Base-by-base conservation (phyloP, 371 early-diverging fungal genomes). In the Mucor ambiguus region DNA sequence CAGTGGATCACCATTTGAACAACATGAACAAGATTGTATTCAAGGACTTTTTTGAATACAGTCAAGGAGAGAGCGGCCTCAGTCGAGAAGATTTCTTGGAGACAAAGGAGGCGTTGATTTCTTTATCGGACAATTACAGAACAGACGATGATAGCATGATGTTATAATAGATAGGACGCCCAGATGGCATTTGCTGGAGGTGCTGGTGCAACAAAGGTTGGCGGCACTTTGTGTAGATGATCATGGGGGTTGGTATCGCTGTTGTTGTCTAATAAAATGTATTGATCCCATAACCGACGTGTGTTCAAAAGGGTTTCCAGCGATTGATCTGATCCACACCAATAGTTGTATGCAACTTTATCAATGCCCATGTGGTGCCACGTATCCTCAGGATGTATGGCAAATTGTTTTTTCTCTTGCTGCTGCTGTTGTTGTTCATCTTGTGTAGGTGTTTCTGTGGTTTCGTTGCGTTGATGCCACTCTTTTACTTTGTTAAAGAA, bases 81-180 rank as follows among this genome's bases (percentile, higher is more conserved):
- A 72, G 58, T 2, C 62, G 52, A 11, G 85, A 83, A 37, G 86
- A 88, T 41, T 81, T 81, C 62, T 60, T 64, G 20, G 85, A 85
- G 43, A 68, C 71, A 20, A 84, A 86, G 52, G 88, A 88, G 43
- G 58, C 60, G 4, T 49, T 88, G 43, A 68, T 84, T 37, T 72
- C 77, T 4, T 64, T 85, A 60, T 77, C 77, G 14, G 87, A 86
- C 70, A 61, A 70, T 24, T 86, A 84, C 66, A 75, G 55, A 41
- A 43, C 38, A 35, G 78, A 75, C 49, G 55, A 71, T 35, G 70
- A 70, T 49, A 60, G 24, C 4, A 63, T 60, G 63, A 64, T 60
- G 54, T 10, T 60, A 32, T 66, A 61, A 43, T 32, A 76, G 58
- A 49, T 59, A 71, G 4, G 76, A 64, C 26, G 82, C 82, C 82